A percentile compares a stretch with the other conserved stretches of the same genome.
phyloP scores from a whole-genome alignment of 108 stramenopile genomes.

The Aureococcus anophagefferens region DNA sequence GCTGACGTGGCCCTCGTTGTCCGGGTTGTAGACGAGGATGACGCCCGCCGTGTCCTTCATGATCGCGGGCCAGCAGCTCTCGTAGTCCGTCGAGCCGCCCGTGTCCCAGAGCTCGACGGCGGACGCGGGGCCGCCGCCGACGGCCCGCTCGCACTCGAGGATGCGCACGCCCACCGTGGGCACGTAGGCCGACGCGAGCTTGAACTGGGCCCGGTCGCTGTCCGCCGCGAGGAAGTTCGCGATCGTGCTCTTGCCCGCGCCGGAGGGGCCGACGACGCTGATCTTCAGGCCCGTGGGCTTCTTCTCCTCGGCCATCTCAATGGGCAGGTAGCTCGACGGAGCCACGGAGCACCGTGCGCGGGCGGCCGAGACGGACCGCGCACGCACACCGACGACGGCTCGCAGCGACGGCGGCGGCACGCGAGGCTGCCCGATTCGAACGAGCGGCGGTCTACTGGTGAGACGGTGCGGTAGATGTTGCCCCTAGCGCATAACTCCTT shows the following conservation, averaged over 20 bases:
- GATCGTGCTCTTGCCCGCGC: constrained; percentile 48
- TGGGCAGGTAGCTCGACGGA: no score
- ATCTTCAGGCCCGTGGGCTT: constrained; percentile 9
- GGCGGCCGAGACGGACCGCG: no score
- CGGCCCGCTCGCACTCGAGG: not conserved
- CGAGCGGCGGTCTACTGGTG: no score
- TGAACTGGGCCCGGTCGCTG: not conserved
- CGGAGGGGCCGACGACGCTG: constrained; percentile 46
- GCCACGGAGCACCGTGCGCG: no score
- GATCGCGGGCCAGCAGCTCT: not conserved
- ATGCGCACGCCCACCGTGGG: not conserved
- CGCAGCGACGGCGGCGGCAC: no score
- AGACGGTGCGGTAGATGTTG: no score
- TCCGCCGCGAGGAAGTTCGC: constrained; percentile 38
- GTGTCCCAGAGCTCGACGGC: not conserved
- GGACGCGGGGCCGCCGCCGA: not conserved
- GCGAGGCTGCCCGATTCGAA: no score
- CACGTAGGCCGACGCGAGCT: not conserved
- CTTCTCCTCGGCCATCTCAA: not conserved
- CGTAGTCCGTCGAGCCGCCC: not conserved
- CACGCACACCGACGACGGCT: no score
- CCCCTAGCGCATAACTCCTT: no score
- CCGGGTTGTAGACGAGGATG: not conserved
- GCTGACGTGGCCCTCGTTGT: not conserved
- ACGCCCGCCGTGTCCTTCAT: not conserved